Evolutionary conservation across 2,329 filamentous ascomycete genomes (phyloP).

Genomic region (Phaeophleospora eucalypticola): DNA sequence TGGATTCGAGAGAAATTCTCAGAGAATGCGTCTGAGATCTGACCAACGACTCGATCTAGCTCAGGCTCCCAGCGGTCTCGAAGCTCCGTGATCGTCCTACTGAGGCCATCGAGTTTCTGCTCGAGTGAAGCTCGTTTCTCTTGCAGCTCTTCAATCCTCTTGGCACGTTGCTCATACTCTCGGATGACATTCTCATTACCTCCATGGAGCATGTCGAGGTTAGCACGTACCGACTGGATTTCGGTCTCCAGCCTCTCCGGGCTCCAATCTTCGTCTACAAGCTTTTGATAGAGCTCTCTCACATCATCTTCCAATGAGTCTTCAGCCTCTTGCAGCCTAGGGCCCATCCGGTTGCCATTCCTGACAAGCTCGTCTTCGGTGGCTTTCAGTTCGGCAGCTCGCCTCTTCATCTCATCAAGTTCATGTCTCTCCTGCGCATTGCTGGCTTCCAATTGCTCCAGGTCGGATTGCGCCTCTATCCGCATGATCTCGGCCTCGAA

Average conservation of each 20-base stretch:
- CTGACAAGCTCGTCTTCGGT: background rate
- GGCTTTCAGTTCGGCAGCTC: conserved; percentile 36
- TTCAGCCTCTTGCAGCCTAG: conserved; percentile 18
- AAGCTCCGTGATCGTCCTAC: conserved; percentile 59
- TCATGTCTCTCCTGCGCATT: conserved; percentile 54
- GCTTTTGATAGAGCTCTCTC: conserved; percentile 23
- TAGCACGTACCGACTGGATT: conserved; percentile 68
- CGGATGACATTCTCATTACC: conserved; percentile 70
- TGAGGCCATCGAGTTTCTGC: conserved; percentile 53
- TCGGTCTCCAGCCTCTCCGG: conserved; percentile 57
- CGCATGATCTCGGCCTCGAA: conserved; percentile 66
- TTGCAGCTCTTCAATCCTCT: conserved; percentile 64
- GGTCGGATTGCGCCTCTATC: conserved; percentile 80
- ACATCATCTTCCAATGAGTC: conserved; percentile 26
- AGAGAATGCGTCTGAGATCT: conserved; percentile 86
- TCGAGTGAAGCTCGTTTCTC: conserved; percentile 49
- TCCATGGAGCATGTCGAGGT: conserved; percentile 69
- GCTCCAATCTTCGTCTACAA: conserved; percentile 31
- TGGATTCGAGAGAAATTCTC: conserved; percentile 93
- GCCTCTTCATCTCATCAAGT: conserved; percentile 47
- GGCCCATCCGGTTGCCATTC: conserved; percentile 5
- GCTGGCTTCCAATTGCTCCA: conserved; percentile 62
- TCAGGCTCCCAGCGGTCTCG: conserved; percentile 76
- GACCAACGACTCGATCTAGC: conserved; percentile 70
- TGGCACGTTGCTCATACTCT: conserved; percentile 70